Evolutionary conservation across 495 filamentous ascomycete genomes (phyloP), one percentile per base, ranked within the genome.

Genomic region (Penicillium bovifimosum): DNA sequence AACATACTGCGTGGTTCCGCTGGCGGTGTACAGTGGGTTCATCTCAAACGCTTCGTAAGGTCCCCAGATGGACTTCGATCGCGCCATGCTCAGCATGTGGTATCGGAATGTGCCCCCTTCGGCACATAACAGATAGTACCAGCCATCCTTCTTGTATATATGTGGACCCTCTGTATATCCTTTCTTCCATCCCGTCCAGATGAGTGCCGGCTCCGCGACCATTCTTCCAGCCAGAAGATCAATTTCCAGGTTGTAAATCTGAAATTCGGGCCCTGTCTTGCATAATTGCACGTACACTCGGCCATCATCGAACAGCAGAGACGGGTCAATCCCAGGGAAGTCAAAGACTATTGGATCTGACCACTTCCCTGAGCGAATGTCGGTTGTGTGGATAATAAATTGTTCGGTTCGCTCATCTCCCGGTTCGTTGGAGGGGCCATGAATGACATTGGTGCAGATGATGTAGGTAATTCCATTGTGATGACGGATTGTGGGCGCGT

Each of bases 101-200:
- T 71, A 58, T 0, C 76, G 41, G 4, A 72, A 79, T 1, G 83
- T 84, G 13, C 81, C 82, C 1, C 80, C 80, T 68, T 86, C 82
- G 0, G 81, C 82, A 34, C 79, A 78, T 51, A 86, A 59, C 32
- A 87, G 69, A 52, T 87, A 86, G 56, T 85, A 85, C 66, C 74
- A 84, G 0, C 74, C 80, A 53, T 81, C 80, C 41, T 80, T 80
- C 46, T 74, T 75, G 63, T 84, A 86, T 16, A 85, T 55, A 48
- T 84, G 82, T 6, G 83, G 80, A 5, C 81, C 81, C 61, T 85
- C 82, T 6, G 80, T 78, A 17, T 61, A 70, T 9, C 63, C 58
- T 10, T 66, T 71, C 24, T 73, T 74, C 10, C 72, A 76, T 6
- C 79, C 80, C 39, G 73, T 79, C 75, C 76, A 80, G 28, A 81